A percentile compares a stretch with the other conserved stretches of the same genome.
These are phyloP conservation scores for Globisporangium lucens DNA, from an alignment of 352 stramenopile species.

Conservation along the genomic window DNA sequence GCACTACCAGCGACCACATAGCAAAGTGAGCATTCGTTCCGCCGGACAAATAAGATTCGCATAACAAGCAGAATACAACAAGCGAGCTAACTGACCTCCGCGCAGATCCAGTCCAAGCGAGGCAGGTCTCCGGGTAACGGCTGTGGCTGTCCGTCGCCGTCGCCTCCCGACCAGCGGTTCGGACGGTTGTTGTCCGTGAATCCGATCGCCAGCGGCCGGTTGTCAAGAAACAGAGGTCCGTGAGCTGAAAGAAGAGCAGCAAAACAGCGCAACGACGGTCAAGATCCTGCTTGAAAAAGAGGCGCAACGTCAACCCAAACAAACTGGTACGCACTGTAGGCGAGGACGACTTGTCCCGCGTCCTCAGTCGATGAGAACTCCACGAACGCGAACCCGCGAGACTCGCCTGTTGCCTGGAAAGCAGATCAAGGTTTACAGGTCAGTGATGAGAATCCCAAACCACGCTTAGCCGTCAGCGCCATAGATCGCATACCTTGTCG, in stretches of 20 bases:
- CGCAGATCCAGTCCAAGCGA: constrained; percentile 70
- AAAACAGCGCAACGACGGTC: neutral
- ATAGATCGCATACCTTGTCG: constrained; percentile 47
- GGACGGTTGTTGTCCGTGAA: constrained; percentile 42
- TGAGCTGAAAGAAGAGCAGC: constrained; percentile 25
- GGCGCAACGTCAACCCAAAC: too few species aligned
- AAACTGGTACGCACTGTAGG: constrained; percentile 41
- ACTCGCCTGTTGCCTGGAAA: constrained; percentile 47
- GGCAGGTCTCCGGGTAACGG: neutral
- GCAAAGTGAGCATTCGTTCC: neutral
- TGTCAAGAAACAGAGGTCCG: constrained; percentile 51
- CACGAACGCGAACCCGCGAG: constrained; percentile 78
- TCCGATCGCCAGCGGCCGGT: constrained; percentile 37
- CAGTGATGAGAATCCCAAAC: too few species aligned
- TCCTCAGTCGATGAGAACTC: constrained; percentile 61
- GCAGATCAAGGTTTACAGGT: too few species aligned
- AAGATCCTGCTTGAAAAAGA: too few species aligned
- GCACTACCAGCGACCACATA: constrained; percentile 39
- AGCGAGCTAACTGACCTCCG: constrained; percentile 32
- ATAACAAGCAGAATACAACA: neutral
- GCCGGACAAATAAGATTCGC: neutral
- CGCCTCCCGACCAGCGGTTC: constrained; percentile 18
- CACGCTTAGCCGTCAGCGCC: too few species aligned
- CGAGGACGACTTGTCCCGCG: constrained; percentile 46
- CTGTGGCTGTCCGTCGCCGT: neutral